Evolutionary conservation across 345 rosid species (phyloP).

Genomic region (Raphanus sativus): DNA sequence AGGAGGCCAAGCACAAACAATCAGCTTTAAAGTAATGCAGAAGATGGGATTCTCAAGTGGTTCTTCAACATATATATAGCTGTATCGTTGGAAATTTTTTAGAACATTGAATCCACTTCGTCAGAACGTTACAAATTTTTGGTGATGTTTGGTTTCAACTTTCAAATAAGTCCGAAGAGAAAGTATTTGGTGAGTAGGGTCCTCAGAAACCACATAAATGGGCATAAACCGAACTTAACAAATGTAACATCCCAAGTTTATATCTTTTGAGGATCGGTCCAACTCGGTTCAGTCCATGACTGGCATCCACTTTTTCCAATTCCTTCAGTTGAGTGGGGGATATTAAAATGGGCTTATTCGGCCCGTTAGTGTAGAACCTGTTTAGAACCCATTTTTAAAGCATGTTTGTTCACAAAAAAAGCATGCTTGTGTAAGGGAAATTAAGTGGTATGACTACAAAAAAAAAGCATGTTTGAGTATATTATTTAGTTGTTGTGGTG

Average conservation of each 20-base stretch:
- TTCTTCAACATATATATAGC: not conserved
- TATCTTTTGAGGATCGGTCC: slow-evolving; percentile 54
- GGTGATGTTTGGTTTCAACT: slow-evolving; percentile 9
- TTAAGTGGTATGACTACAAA: too few relatives aligned
- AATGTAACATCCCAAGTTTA: slow-evolving; percentile 47
- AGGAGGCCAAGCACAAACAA: slow-evolving; percentile 45
- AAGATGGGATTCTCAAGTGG: too few relatives aligned
- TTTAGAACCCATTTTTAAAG: too few relatives aligned
- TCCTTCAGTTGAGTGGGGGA: slow-evolving; percentile 28
- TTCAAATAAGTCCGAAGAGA: not conserved
- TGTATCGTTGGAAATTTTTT: slow-evolving; percentile 17
- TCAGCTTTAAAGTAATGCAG: slow-evolving; percentile 10
- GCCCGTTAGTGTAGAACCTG: too few relatives aligned
- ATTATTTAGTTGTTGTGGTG: too few relatives aligned
- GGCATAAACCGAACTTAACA: slow-evolving; percentile 52
- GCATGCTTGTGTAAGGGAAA: too few relatives aligned
- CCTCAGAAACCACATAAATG: slow-evolving; percentile 34
- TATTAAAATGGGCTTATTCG: too few relatives aligned
- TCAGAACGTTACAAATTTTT: not conserved
- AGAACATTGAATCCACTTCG: slow-evolving; percentile 5
- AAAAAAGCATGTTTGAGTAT: too few relatives aligned
- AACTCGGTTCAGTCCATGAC: slow-evolving; percentile 44
- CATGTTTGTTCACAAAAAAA: too few relatives aligned
- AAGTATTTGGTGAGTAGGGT: too few relatives aligned
- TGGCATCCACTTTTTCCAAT: slow-evolving; percentile 48